Evolutionary conservation across 2,329 filamentous ascomycete genomes (phyloP).

Genomic region (Ceratocystis papillata): DNA sequence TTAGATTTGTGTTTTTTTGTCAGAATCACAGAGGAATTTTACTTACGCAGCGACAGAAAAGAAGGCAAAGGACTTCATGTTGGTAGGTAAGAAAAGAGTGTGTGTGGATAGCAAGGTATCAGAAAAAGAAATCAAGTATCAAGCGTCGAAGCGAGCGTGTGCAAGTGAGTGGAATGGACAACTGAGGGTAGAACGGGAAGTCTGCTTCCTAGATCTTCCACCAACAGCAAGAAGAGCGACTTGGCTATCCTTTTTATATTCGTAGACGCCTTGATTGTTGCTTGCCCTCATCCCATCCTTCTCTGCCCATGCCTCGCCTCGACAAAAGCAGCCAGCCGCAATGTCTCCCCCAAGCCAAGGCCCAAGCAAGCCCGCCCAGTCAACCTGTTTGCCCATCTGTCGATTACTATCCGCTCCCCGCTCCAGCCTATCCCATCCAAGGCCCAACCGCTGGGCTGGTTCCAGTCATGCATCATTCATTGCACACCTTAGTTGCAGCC

Average conservation of each 20-base stretch:
- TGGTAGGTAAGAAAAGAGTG: conserved; percentile 14
- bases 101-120: conserved; percentile 11
- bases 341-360: not conserved
- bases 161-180: not conserved
- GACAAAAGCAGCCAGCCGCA: not conserved
- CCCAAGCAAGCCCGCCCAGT: too few species aligned
- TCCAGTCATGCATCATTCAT: too few species aligned
- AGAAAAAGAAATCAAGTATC: not conserved
- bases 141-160: conserved; percentile 14
- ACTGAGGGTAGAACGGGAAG: not conserved
- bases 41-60: conserved; percentile 19
- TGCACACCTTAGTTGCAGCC: too few species aligned
- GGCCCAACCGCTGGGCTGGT: too few species aligned
- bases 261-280: not conserved
- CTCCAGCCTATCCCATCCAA: too few species aligned
- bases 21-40: not conserved
- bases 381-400: too few species aligned
- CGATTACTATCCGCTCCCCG: too few species aligned
- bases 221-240: not conserved
- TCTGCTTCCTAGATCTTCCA: not conserved
- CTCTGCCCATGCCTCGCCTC: not conserved
- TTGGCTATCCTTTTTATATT: conserved; percentile 1
- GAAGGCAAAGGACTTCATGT: conserved; percentile 21
- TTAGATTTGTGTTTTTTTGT: not conserved
- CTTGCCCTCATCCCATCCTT: not conserved